Evolutionary conservation across 148 eudicot genomes (phyloP), one percentile per base, ranked within the genome.

Genomic region (Amaranthus cruentus): DNA sequence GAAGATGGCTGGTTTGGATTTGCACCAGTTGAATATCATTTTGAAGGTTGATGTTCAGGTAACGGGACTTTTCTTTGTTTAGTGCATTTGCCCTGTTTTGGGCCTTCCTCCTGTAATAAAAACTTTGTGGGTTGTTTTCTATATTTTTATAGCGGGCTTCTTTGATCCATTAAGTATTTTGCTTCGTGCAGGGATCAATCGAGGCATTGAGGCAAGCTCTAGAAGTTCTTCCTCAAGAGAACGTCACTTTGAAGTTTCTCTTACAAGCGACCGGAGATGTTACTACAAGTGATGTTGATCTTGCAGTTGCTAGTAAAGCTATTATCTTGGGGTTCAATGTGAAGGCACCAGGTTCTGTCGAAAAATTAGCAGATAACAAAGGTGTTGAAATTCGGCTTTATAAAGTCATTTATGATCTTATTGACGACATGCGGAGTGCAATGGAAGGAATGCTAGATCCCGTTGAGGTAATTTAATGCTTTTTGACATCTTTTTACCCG

Each of bases 371-470:
- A 2, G 89, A 88, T 66, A 90, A 86, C 73, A 88, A 84, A 77
- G 88, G 90, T 42, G 85, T 90, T 74, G 98, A 95, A 75, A 85
- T 95, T 66, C 85, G 98, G 65, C 56, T 90, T 18, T 91, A 95
- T 60, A 91, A 74, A 85, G 91, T 95, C 73, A 91, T 95, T 62
- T 95, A 95, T 78, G 93, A 90, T 70, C 93, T 95, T 67, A 91
- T 95, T 82, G 97, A 91, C 85, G 98, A 95, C 55, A 84, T 95
- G 75, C 83, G 98, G 67, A 87, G 85, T 28, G 96, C 96, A n/a
- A 95, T 95, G 98, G 97, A 95, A 83, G 98, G 98, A 65, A 87
- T 95, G 69, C 81, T 95, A 76, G 93, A 95, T 55, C 76, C 96
- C 80, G 92, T 90, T 62, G 92, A 95, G 98, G 98, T 95, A 77